A percentile compares a stretch with the other conserved stretches of the same genome.
Conservation (phyloP, 2,329 filamentous ascomycete species). For the Hymenoscyphus infarciens region DNA sequence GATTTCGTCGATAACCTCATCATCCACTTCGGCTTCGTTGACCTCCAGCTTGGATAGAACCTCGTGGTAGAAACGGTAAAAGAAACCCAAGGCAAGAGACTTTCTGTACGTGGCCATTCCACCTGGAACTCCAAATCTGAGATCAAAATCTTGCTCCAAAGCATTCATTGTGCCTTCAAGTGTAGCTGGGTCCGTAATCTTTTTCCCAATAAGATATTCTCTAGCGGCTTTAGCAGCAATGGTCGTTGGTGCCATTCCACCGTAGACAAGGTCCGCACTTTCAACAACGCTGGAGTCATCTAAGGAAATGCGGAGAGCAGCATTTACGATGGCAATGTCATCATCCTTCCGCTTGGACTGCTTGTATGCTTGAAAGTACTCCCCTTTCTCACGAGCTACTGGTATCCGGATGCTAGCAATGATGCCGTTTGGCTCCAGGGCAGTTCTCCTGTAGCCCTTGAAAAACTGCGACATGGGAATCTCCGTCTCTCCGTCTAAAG, state of each 20-base stretch:
- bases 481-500: conserved; percentile 66
- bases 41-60: conserved; percentile 60
- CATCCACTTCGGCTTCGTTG: conserved; percentile 55
- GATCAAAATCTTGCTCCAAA: conserved; percentile 83
- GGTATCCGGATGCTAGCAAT: conserved; percentile 88
- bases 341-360: conserved; percentile 97
- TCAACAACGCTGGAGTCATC: conserved; percentile 66
- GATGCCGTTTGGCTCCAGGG: conserved; percentile 74
- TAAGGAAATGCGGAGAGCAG: conserved; percentile 72
- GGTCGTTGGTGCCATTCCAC: conserved; percentile 91
- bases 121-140: conserved; percentile 86
- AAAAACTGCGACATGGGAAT: conserved; percentile 95
- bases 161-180: conserved; percentile 87
- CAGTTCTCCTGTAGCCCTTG: conserved; percentile 83
- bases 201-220: conserved; percentile 71
- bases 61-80: conserved; percentile 96
- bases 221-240: conserved; percentile 79
- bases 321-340: conserved; percentile 96
- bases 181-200: conserved; percentile 74
- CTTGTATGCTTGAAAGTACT: conserved; percentile 88
- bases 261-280: conserved; percentile 79
- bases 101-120: conserved; percentile 97
- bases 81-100: conserved; percentile 86
- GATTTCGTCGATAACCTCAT: conserved; percentile 77
- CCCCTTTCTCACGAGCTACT: conserved; percentile 66